Evolutionary conservation across 257 asterid species (phyloP).

Genomic region (Cynanchum wilfordii): DNA sequence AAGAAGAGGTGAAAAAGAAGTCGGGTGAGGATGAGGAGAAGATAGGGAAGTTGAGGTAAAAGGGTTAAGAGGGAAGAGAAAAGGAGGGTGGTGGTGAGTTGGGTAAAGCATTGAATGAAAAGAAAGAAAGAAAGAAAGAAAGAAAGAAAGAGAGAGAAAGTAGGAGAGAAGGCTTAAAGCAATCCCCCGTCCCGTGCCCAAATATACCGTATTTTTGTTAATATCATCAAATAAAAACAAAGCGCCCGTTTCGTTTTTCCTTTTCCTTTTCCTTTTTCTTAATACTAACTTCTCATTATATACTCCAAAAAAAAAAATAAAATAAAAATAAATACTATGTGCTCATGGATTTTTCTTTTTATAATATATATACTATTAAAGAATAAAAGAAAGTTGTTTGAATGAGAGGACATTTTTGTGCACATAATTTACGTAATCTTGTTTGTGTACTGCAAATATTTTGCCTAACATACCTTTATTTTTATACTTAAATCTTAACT

Average conservation of each 20-base stretch:
- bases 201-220: constrained; percentile 1
- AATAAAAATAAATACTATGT: no score
- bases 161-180: constrained; percentile 7
- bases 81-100: constrained; percentile 57
- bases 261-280: background rate
- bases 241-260: background rate
- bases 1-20: constrained; percentile 33
- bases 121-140: background rate
- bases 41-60: constrained; percentile 24
- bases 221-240: no score
- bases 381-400: no score
- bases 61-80: constrained; percentile 39
- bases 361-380: no score
- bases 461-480: no score
- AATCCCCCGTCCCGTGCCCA: constrained; percentile 6
- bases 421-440: no score
- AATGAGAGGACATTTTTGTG: no score
- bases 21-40: constrained; percentile 17
- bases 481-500: no score
- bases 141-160: constrained; percentile 5
- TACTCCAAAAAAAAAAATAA: no score
- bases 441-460: no score
- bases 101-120: constrained; percentile 76
- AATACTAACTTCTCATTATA: background rate
- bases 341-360: background rate